phyloP scores from a whole-genome alignment of 805 yeast species.

The Saccharomyces eubayanus region DNA sequence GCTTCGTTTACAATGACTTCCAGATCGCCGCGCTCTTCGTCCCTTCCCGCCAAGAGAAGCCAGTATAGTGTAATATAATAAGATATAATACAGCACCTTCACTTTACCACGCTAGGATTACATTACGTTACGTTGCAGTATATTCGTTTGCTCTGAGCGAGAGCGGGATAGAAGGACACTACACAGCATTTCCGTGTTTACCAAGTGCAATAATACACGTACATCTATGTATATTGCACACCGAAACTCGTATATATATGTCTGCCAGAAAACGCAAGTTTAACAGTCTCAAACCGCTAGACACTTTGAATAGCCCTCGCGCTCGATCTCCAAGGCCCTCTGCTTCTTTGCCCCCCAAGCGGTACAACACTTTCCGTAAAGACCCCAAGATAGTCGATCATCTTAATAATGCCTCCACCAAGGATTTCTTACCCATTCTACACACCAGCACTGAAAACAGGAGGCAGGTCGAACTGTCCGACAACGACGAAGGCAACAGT shows the following conservation, averaged over 20 bases:
- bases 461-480: conserved; percentile 1
- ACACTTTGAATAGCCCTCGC: neutral
- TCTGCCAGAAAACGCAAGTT: neutral
- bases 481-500: neutral
- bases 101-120: neutral
- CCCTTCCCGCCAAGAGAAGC: neutral
- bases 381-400: conserved; percentile 15
- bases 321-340: neutral
- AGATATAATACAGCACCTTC: neutral
- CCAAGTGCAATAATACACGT: neutral
- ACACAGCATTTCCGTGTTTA: neutral
- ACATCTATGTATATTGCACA: neutral
- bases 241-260: neutral
- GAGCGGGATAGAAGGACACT: neutral
- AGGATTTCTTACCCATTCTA: conserved; percentile 9
- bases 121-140: neutral
- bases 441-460: neutral
- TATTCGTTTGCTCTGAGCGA: neutral
- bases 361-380: conserved; percentile 14
- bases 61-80: neutral
- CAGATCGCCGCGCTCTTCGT: neutral
- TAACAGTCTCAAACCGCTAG: neutral
- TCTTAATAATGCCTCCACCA: conserved; percentile 8
- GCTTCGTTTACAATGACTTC: neutral
- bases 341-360: conserved; percentile 2